Evolutionary conservation across 495 filamentous ascomycete genomes (phyloP), one percentile per base, ranked within the genome.

Genomic region (Hypoxylon cercidicola): DNA sequence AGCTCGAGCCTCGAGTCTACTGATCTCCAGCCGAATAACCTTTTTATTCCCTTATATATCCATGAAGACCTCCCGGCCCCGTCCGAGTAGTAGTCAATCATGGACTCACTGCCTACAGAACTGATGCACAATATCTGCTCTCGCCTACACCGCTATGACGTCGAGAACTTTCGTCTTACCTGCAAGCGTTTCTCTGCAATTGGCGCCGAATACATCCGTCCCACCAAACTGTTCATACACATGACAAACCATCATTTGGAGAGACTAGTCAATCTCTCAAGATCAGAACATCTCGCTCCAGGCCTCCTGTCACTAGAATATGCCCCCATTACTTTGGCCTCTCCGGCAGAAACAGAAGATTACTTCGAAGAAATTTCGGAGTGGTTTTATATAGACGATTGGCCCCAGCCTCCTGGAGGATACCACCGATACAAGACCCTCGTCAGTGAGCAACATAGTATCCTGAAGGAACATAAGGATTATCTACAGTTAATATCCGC

Each of bases 81-180:
- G 10, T 11, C 10, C 30, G 30, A 32, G 30, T 32, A 2, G 18
- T 40, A 15, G 20, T 18, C 52, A 62, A 57, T 11, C 46, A 65
- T 69, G 66, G 20, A 65, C 1, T 21, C 25, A 8, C 18, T 65
- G 28, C 40, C 66, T 25, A n/a, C 51, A 10, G 66, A 69, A 48
- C 47, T 48, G 10, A 0, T 61, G 4, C 46, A 44, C 21, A n/a
- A 43, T 5, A 51, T 69, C 25, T 61, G 40, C 46, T 65, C 66
- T 4, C 30, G 43, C 20, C 41, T 69, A 1, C 12, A 32, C 12
- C 8, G 23, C 9, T 20, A 43, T 7, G 52, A 62, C n/a, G 13
- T 65, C 43, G 37, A 43, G 9, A 20, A 40, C 23, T 58, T 69
- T 35, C 66, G 66, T 16, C 61, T 69, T 43, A 52, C 56, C 35